phyloP scores from a whole-genome alignment of 139 green algal species.

The Gonium pectorale region DNA sequence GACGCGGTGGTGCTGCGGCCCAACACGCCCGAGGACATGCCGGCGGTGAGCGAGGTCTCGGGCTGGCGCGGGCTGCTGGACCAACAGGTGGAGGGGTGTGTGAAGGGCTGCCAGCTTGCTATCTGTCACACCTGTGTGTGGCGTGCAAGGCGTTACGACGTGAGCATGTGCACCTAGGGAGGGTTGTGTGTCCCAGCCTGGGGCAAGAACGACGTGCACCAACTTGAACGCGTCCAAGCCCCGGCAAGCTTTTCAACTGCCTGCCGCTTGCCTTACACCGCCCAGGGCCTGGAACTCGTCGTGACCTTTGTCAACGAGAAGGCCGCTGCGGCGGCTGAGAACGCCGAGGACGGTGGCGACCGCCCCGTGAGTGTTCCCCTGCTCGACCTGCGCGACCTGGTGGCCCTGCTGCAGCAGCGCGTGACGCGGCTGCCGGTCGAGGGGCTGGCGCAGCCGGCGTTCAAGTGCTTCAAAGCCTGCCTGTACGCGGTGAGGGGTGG shows the following conservation, averaged over 20 bases:
- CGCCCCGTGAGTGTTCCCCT: neutral
- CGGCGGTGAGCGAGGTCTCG: slow-evolving; percentile 1
- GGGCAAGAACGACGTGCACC: no score
- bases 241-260: no score
- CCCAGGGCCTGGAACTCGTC: slow-evolving; percentile 43
- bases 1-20: slow-evolving; percentile 51
- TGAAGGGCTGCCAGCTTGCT: no score
- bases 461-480: slow-evolving; percentile 54
- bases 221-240: no score
- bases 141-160: neutral
- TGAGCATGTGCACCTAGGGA: neutral
- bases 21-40: slow-evolving; percentile 39
- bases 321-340: neutral
- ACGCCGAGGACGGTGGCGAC: neutral
- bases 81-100: neutral
- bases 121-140: no score
- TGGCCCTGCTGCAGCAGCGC: slow-evolving; percentile 21
- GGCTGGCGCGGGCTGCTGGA: neutral
- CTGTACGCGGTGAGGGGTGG: slow-evolving; percentile 44
- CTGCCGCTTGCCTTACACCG: neutral
- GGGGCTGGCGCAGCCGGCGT: slow-evolving; percentile 46
- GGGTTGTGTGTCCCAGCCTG: no score
- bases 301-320: neutral
- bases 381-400: neutral
- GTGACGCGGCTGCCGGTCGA: slow-evolving; percentile 43